Evolutionary conservation across 2,329 filamentous ascomycete genomes (phyloP).

Genomic region (Mariannaea sp.): DNA sequence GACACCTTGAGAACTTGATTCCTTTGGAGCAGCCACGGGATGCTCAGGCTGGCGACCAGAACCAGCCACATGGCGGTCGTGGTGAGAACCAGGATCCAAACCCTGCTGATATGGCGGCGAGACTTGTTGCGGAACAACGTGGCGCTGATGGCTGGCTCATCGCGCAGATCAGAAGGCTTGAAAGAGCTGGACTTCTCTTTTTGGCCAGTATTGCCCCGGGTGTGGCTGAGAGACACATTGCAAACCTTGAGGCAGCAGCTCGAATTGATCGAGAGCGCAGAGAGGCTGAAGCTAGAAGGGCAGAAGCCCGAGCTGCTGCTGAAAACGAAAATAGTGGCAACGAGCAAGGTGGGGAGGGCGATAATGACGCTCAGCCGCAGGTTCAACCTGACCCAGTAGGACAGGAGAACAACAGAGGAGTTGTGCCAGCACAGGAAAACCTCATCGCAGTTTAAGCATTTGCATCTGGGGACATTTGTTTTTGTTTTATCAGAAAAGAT

Average conservation of each 20-base stretch:
- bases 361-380: slow-evolving; percentile 15
- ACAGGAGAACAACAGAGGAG: slow-evolving; percentile 17
- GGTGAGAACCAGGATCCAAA: slow-evolving; percentile 42
- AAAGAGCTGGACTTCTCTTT: slow-evolving; percentile 66
- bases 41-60: slow-evolving; percentile 23
- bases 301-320: slow-evolving; percentile 35
- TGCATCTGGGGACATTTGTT: slow-evolving; percentile 16
- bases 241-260: slow-evolving; percentile 58
- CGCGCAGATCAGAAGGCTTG: slow-evolving; percentile 55
- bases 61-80: slow-evolving; percentile 33
- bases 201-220: slow-evolving; percentile 69
- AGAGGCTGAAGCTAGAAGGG: slow-evolving; percentile 48
- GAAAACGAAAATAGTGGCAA: slow-evolving; percentile 26
- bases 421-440: slow-evolving; percentile 28
- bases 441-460: slow-evolving; percentile 26
- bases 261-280: slow-evolving; percentile 50
- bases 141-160: slow-evolving; percentile 41
- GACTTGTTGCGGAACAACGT: slow-evolving; percentile 52
- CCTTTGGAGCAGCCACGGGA: slow-evolving; percentile 52
- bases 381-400: slow-evolving; percentile 27
- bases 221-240: slow-evolving; percentile 68
- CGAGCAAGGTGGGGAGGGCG: slow-evolving; percentile 9
- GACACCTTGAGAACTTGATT: slow-evolving; percentile 64
- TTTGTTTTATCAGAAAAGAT: background rate
- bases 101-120: slow-evolving; percentile 58